Evolutionary conservation across 805 yeast species (phyloP).

Genomic region (Blastobotrys peoriensis): DNA sequence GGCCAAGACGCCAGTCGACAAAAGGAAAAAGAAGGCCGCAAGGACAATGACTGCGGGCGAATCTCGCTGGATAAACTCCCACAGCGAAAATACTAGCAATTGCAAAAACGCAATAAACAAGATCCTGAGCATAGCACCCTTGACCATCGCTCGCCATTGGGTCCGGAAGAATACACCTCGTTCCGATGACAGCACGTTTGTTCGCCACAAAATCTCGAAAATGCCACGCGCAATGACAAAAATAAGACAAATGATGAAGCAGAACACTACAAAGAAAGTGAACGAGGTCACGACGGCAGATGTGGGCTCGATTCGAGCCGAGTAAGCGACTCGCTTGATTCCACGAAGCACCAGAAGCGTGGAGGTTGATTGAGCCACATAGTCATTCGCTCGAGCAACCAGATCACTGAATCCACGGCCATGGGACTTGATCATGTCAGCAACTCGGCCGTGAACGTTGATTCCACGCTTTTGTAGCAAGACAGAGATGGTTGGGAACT

Average conservation of each 20-base stretch:
- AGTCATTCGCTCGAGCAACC: neutral
- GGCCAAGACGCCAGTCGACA: constrained; percentile 53
- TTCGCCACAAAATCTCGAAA: constrained; percentile 23
- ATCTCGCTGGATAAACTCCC: constrained; percentile 79
- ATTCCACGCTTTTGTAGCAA: constrained; percentile 59
- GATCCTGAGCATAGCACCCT: constrained; percentile 75
- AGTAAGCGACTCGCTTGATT: constrained; percentile 73
- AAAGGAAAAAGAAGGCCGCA: constrained; percentile 63
- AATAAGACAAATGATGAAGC: constrained; percentile 60
- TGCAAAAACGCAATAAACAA: constrained; percentile 83
- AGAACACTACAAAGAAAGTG: constrained; percentile 75
- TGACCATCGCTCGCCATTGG: constrained; percentile 55
- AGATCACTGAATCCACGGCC: constrained; percentile 8
- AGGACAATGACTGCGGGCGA: constrained; percentile 85
- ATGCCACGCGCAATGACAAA: constrained; percentile 50
- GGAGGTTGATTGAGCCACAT: constrained; percentile 18
- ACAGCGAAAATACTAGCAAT: constrained; percentile 66
- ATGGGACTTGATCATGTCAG: constrained; percentile 15
- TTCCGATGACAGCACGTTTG: constrained; percentile 38
- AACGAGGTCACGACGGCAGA: constrained; percentile 81
- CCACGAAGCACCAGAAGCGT: constrained; percentile 71
- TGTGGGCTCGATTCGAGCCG: constrained; percentile 73
- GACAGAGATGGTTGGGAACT: constrained; percentile 54
- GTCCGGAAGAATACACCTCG: constrained; percentile 45
- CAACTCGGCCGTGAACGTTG: constrained; percentile 7